A percentile compares a stretch with the other conserved stretches of the same genome.
Evolutionary conservation across 2,329 filamentous ascomycete species (phyloP).

Genomic region (Scleromitrula shiraiana): DNA sequence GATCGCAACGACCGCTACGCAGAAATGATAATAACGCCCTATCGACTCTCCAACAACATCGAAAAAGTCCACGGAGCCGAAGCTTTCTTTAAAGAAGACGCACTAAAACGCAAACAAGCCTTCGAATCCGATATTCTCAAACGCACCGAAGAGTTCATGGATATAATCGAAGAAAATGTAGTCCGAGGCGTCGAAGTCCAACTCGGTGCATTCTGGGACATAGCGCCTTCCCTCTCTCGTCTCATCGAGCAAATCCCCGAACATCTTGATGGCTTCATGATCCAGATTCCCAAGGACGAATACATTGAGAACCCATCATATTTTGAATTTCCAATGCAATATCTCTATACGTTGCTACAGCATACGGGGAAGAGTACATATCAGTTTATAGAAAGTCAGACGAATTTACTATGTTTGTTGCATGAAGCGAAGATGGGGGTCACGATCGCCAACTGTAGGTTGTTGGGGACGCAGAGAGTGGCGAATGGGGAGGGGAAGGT

Average conservation of each 20-base stretch:
- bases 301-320: constrained; percentile 82
- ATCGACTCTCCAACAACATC: constrained; percentile 63
- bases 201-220: constrained; percentile 94
- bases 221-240: constrained; percentile 72
- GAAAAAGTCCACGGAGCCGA: constrained; percentile 74
- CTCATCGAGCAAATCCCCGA: constrained; percentile 73
- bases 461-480: constrained; percentile 56
- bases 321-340: constrained; percentile 74
- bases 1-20: constrained; percentile 83
- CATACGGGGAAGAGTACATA: constrained; percentile 91
- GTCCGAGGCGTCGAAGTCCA: constrained; percentile 84
- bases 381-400: constrained; percentile 94
- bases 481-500: constrained; percentile 33
- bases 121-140: constrained; percentile 65
- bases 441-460: constrained; percentile 58
- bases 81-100: constrained; percentile 76
- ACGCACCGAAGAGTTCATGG: constrained; percentile 68
- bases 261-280: constrained; percentile 49
- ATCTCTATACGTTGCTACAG: constrained; percentile 74
- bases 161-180: constrained; percentile 76
- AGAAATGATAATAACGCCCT: constrained; percentile 74
- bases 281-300: constrained; percentile 72
- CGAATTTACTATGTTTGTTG: constrained; percentile 78
- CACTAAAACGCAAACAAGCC: constrained; percentile 58
- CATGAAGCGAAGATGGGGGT: constrained; percentile 84